Evolutionary conservation across 257 asterid genomes (phyloP).

Genomic region (Scutellaria barbata): DNA sequence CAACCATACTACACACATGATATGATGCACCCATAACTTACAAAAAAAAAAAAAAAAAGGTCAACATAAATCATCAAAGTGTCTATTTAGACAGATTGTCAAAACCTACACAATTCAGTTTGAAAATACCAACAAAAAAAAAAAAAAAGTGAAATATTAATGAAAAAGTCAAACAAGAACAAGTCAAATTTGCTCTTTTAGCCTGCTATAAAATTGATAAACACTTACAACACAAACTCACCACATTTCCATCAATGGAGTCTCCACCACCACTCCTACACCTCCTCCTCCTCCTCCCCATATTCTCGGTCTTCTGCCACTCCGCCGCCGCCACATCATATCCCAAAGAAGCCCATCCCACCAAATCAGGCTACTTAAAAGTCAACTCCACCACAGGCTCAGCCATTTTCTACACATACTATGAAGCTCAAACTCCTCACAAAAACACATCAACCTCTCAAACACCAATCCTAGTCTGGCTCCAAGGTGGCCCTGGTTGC

Average conservation of each 20-base stretch:
- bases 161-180: conserved; percentile 30
- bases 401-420: conserved; percentile 79
- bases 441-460: conserved; percentile 43
- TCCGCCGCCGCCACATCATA: conserved; percentile 39
- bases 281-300: conserved; percentile 47
- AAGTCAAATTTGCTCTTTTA: conserved; percentile 34
- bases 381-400: conserved; percentile 74
- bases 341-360: conserved; percentile 72
- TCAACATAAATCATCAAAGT: conserved; percentile 27
- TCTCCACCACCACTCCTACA: conserved; percentile 38
- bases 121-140: neutral
- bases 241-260: conserved; percentile 38
- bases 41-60: neutral
- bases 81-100: conserved; percentile 33
- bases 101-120: conserved; percentile 31
- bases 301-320: conserved; percentile 37
- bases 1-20: conserved; percentile 37
- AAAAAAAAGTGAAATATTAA: neutral
- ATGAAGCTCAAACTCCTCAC: conserved; percentile 58
- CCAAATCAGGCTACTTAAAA: conserved; percentile 82
- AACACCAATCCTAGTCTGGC: conserved; percentile 82
- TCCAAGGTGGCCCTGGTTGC: conserved; percentile 93
- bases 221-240: conserved; percentile 21
- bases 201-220: conserved; percentile 38
- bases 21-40: neutral